A percentile compares a stretch with the other conserved stretches of the same genome.
Evolutionary conservation across 202 grass and related monocot genomes (phyloP).

Genomic region (Elaeis oleifera): DNA sequence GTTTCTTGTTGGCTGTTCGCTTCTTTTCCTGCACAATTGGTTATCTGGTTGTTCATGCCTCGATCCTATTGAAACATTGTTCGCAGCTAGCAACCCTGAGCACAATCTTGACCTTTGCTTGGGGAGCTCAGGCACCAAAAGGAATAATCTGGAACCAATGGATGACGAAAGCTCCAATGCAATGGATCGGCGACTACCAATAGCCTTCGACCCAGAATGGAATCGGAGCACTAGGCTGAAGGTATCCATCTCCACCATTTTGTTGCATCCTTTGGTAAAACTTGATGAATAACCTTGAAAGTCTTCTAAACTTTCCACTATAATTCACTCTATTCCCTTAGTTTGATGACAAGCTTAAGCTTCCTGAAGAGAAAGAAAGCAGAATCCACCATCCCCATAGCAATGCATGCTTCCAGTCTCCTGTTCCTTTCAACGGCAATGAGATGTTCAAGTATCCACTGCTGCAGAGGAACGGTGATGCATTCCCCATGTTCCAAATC

Average conservation of each 20-base stretch:
- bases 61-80: no score
- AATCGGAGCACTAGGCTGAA: conserved; percentile 6
- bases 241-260: neutral
- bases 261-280: no score
- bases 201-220: conserved; percentile 5
- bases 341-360: conserved; percentile 25
- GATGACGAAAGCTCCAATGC: neutral
- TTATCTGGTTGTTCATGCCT: no score
- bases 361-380: conserved; percentile 17
- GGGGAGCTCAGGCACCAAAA: conserved; percentile 31
- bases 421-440: neutral
- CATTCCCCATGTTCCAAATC: conserved; percentile 28
- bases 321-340: neutral
- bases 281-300: no score
- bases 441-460: neutral
- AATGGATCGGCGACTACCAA: neutral
- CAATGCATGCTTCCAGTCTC: conserved; percentile 25
- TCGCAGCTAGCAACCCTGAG: conserved; percentile 29
- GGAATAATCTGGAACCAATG: neutral
- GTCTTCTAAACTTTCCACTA: no score
- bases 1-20: conserved; percentile 4
- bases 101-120: conserved; percentile 53
- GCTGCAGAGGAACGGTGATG: neutral
- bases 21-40: neutral
- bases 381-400: neutral